Evolutionary conservation across 2,329 filamentous ascomycete genomes (phyloP), one percentile per base, ranked within the genome.

Genomic region (Didymella segeticola): DNA sequence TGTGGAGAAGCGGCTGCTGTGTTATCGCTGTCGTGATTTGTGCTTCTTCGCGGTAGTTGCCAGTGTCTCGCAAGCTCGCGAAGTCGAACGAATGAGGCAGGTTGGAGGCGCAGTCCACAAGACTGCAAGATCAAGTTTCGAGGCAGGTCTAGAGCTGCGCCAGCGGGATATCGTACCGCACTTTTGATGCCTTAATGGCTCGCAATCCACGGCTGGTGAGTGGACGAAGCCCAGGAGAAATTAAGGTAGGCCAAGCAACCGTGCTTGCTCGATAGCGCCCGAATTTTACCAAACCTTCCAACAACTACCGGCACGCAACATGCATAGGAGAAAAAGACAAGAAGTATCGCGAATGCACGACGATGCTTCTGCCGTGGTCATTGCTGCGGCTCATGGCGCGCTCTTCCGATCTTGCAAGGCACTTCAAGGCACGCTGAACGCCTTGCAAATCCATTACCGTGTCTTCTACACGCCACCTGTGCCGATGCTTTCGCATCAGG

Each of bases 171-270:
- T 53, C 55, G 62, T 42, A 60, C 58, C 57, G 47, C 39, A 46
- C 36, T 37, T 39, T 33, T 34, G 23, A 39, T 45, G 31, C 30
- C 45, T 43, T 38, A 15, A 36, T 54, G 48, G 17, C 33, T 34
- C 31, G 19, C 26, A 27, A 43, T 29, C 23, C 47, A 47, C 34
- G 36, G 20, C 38, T 37, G 52, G 50, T 47, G 47, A 37, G 23
- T 49, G 26, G 41, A 48, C 47, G 31, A 38, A 50, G 29, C 49
- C 57, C 52, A 57, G 58, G 52, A 50, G 62, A 46, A 51, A 64
- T 68, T 69, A 69, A 70, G 63, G 67, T 69, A 68, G 60, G 66
- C 67, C 69, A 72, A 72, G 68, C 69, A 68, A 63, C 61, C 61
- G 55, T 49, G 53, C 53, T 54, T 60, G 47, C 51, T 56, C 43